Evolutionary conservation across 2,329 filamentous ascomycete species (phyloP).

Genomic region (Hymenoscyphus linearis): DNA sequence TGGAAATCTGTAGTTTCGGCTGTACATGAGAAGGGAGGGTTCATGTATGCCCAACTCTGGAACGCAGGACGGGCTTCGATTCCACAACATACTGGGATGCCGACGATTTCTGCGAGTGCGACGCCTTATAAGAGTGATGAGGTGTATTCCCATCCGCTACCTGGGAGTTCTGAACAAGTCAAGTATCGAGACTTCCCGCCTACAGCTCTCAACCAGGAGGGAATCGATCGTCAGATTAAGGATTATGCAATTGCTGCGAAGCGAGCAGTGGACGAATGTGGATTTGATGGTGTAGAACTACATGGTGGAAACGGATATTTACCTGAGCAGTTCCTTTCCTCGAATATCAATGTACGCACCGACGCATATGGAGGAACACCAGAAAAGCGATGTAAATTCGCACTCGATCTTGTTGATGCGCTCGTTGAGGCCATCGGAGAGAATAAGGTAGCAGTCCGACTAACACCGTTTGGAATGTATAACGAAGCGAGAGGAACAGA

Average conservation of each 20-base stretch:
- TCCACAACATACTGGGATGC: slow-evolving; percentile 34
- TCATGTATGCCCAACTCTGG: slow-evolving; percentile 57
- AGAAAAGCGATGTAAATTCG: slow-evolving; percentile 46
- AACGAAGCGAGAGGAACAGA: slow-evolving; percentile 47
- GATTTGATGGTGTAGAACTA: slow-evolving; percentile 48
- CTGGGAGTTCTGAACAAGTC: slow-evolving; percentile 34
- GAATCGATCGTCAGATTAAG: slow-evolving; percentile 34
- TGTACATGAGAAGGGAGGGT: slow-evolving; percentile 53
- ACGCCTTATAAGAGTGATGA: slow-evolving; percentile 41
- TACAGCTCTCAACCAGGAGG: slow-evolving; percentile 34
- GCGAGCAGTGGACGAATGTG: slow-evolving; percentile 46
- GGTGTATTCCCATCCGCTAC: slow-evolving; percentile 37
- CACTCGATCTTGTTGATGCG: slow-evolving; percentile 47
- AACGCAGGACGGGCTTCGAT: slow-evolving; percentile 47
- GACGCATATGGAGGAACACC: slow-evolving; percentile 46
- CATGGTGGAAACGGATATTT: slow-evolving; percentile 43
- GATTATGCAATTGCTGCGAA: slow-evolving; percentile 38
- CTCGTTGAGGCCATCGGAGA: slow-evolving; percentile 45
- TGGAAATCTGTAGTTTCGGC: slow-evolving; percentile 53
- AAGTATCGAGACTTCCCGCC: slow-evolving; percentile 37
- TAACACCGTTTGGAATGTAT: slow-evolving; percentile 54
- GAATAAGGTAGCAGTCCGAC: slow-evolving; percentile 48
- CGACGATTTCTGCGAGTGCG: slow-evolving; percentile 37
- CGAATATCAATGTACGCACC: slow-evolving; percentile 47
- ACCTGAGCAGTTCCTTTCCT: slow-evolving; percentile 53